Evolutionary conservation across 805 yeast genomes (phyloP).

Genomic region (Peterozyma xylosa): DNA sequence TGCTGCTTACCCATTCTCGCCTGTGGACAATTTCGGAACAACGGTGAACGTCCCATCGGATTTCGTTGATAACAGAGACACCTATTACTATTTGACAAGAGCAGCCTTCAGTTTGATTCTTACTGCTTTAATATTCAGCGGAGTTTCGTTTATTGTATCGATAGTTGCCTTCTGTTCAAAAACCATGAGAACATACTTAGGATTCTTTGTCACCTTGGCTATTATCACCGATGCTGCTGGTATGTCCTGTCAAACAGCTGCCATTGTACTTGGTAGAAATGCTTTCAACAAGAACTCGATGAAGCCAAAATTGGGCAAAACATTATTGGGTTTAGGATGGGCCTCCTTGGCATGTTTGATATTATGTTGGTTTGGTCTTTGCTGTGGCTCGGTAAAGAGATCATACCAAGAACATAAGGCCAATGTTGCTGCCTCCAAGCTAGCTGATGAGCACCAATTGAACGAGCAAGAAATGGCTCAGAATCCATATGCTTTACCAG

Average conservation of each 20-base stretch:
- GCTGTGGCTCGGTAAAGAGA: conserved; percentile 39
- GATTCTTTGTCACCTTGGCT: conserved; percentile 44
- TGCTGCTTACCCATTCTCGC: conserved; percentile 66
- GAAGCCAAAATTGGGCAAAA: conserved; percentile 44
- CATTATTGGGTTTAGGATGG: conserved; percentile 62
- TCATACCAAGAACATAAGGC: conserved; percentile 46
- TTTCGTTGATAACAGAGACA: conserved; percentile 39
- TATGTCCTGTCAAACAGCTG: conserved; percentile 70
- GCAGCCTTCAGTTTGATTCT: conserved; percentile 59
- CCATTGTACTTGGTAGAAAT: conserved; percentile 63
- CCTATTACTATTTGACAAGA: conserved; percentile 61
- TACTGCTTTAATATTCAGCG: conserved; percentile 52
- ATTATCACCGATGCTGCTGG: conserved; percentile 52
- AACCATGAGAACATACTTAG: conserved; percentile 45
- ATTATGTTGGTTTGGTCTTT: conserved; percentile 42
- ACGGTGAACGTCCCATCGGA: conserved; percentile 42
- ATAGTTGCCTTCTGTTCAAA: conserved; percentile 49
- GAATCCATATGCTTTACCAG: conserved; percentile 13
- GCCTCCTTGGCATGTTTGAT: conserved; percentile 51
- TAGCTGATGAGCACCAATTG: no score
- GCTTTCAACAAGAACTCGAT: conserved; percentile 48
- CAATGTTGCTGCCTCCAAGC: conserved; percentile 18
- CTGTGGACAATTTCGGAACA: conserved; percentile 64
- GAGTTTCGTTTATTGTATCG: conserved; percentile 50
- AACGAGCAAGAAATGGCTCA: conserved; percentile 19